A percentile compares a stretch with the other conserved stretches of the same genome.
Conservation (phyloP, 73 alveolate genomes). For the Diophrys appendiculata region DNA sequence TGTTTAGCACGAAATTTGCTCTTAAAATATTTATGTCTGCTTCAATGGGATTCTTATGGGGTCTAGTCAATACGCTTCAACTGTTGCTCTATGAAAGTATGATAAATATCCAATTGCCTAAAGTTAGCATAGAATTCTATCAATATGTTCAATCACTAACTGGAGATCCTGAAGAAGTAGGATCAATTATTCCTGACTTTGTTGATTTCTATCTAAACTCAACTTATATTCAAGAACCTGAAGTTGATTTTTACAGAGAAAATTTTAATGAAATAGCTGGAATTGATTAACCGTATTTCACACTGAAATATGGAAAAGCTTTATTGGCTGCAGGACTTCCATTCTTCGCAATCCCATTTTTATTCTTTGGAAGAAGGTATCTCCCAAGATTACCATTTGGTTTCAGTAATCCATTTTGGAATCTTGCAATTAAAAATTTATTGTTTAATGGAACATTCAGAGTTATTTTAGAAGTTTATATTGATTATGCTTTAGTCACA, state of each 20-base stretch:
- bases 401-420: too few relatives aligned
- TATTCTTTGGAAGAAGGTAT: neutral
- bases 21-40: neutral
- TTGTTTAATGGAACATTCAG: too few relatives aligned
- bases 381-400: too few relatives aligned
- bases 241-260: neutral
- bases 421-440: too few relatives aligned
- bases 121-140: neutral
- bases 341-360: neutral
- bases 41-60: neutral
- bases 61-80: neutral
- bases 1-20: neutral
- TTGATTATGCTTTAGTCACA: too few relatives aligned
- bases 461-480: too few relatives aligned
- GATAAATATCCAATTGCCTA: neutral
- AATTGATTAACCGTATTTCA: neutral
- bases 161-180: neutral
- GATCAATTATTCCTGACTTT: neutral
- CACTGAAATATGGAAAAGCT: neutral
- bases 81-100: neutral
- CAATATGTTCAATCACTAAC: neutral
- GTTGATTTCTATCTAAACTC: neutral
- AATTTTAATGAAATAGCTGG: neutral
- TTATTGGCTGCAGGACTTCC: neutral
- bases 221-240: neutral